Conservation (phyloP, 306 rosid genomes). For the Cucumis hystrix region DNA sequence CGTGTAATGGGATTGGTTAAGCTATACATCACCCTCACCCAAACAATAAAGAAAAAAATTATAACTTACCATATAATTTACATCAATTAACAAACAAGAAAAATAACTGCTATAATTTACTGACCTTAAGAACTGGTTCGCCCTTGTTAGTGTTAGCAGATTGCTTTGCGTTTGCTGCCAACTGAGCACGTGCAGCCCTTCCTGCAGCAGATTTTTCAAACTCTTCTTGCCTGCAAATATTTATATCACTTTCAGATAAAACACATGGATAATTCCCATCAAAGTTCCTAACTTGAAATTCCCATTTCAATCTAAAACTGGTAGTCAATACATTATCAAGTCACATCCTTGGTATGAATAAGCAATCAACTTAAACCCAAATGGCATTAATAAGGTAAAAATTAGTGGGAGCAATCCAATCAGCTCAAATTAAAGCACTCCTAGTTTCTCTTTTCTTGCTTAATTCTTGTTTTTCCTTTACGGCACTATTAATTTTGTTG, state of each 20-base stretch:
- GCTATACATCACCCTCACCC: neutral
- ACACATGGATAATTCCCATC: neutral
- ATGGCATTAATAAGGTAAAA: neutral
- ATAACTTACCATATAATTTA: neutral
- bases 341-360: neutral
- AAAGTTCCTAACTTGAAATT: neutral
- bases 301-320: neutral
- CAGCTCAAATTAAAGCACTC: neutral
- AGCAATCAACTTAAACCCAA: neutral
- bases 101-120: neutral
- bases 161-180: slow-evolving; percentile 64
- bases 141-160: slow-evolving; percentile 45
- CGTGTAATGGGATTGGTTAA: neutral
- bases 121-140: slow-evolving; percentile 59
- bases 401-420: neutral
- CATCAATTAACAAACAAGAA: neutral
- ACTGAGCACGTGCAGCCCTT: slow-evolving; percentile 73
- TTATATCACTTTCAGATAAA: neutral
- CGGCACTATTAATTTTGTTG: neutral
- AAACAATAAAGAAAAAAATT: neutral
- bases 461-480: neutral
- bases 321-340: neutral
- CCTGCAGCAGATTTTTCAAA: slow-evolving; percentile 79
- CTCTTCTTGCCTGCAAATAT: slow-evolving; percentile 60
- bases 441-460: neutral